A percentile compares a stretch with the other conserved stretches of the same genome.
phyloP scores from a whole-genome alignment of 306 rosid species.

The Cucurbita maxima region DNA sequence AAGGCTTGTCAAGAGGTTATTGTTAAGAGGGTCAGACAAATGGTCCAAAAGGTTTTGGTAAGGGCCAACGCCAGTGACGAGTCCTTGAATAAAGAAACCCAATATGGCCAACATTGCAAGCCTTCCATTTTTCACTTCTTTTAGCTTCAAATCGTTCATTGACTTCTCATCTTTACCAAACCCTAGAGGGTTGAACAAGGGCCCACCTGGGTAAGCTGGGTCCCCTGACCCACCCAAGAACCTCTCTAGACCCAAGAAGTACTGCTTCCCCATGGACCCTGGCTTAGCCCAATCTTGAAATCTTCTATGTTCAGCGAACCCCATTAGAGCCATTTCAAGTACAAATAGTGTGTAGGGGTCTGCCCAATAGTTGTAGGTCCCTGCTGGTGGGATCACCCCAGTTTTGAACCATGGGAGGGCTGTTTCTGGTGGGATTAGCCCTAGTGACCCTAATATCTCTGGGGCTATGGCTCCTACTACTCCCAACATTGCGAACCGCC shows the following conservation, averaged over 20 bases:
- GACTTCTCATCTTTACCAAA: constrained; percentile 89
- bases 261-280: constrained; percentile 75
- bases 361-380: constrained; percentile 89
- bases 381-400: constrained; percentile 85
- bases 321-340: constrained; percentile 65
- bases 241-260: constrained; percentile 77
- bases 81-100: constrained; percentile 76
- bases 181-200: constrained; percentile 83
- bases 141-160: constrained; percentile 68
- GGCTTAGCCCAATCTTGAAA: constrained; percentile 83
- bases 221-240: constrained; percentile 66
- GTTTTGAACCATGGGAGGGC: constrained; percentile 97
- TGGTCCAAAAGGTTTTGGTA: constrained; percentile 85
- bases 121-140: constrained; percentile 90
- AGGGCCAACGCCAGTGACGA: constrained; percentile 87
- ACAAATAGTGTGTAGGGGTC: constrained; percentile 84
- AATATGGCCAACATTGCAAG: constrained; percentile 86
- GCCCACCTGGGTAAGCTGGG: constrained; percentile 91
- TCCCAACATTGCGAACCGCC: constrained; percentile 80
- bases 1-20: constrained; percentile 84
- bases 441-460: constrained; percentile 57
- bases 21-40: constrained; percentile 77
- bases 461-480: constrained; percentile 82
- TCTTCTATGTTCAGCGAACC: constrained; percentile 89
- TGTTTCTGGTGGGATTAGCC: constrained; percentile 68